Conservation (phyloP, 306 rosid species). For the Carpinus fangiana region DNA sequence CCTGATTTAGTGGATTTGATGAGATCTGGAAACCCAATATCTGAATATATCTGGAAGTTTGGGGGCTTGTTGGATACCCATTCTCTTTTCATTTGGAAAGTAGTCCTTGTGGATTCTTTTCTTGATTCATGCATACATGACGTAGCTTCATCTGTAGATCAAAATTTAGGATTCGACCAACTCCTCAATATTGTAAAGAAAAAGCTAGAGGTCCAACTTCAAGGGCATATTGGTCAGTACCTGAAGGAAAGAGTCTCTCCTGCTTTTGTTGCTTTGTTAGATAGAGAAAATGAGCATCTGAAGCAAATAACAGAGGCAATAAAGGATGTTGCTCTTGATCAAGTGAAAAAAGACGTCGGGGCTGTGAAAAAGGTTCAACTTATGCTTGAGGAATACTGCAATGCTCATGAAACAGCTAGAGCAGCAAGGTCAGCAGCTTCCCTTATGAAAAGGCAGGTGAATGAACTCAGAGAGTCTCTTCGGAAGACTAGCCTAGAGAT, state of each 20-base stretch:
- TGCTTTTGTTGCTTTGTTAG: conserved; percentile 67
- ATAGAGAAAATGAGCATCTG: conserved; percentile 68
- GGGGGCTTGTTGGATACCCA: conserved; percentile 58
- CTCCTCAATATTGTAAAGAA: conserved; percentile 72
- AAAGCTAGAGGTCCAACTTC: conserved; percentile 86
- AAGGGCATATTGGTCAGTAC: conserved; percentile 62
- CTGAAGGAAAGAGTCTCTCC: conserved; percentile 75
- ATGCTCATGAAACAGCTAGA: conserved; percentile 91
- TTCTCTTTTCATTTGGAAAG: conserved; percentile 89
- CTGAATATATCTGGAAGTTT: conserved; percentile 80
- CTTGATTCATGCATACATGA: conserved; percentile 85
- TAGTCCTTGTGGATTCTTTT: conserved; percentile 77
- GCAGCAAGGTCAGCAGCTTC: conserved; percentile 85
- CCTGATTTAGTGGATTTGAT: conserved; percentile 55
- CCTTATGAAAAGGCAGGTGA: conserved; percentile 70
- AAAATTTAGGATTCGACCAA: conserved; percentile 86
- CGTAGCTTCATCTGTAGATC: conserved; percentile 82
- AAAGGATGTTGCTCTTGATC: conserved; percentile 52
- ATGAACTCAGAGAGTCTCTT: conserved; percentile 78
- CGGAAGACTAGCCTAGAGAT: conserved; percentile 76
- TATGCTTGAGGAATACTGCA: conserved; percentile 90
- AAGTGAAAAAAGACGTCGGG: conserved; percentile 55
- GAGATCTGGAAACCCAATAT: conserved; percentile 77
- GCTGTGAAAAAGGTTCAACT: conserved; percentile 56
- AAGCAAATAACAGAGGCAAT: conserved; percentile 61